phyloP scores from a whole-genome alignment of 139 green algal genomes.

The Nannochloris sp. region DNA sequence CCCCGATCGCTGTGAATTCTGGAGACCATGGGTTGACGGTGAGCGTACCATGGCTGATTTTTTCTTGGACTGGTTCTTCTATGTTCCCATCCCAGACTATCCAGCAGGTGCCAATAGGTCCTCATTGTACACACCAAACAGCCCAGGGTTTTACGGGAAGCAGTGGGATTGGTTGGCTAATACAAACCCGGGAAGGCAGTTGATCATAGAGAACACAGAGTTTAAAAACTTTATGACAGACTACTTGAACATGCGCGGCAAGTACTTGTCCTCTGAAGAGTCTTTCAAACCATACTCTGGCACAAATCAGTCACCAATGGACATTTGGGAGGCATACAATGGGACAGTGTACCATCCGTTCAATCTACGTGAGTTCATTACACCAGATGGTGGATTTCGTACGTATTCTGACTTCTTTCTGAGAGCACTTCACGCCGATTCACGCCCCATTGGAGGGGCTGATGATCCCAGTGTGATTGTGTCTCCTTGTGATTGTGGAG shows the following conservation, averaged over 20 bases:
- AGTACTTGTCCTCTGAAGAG: constrained; percentile 2
- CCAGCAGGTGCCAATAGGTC: constrained; percentile 1
- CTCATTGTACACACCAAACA: background rate
- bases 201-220: background rate
- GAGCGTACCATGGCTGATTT: constrained; percentile 1
- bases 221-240: constrained; percentile 3
- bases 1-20: background rate
- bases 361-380: background rate
- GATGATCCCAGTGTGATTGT: constrained; percentile 2
- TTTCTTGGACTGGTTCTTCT: constrained; percentile 5
- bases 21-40: constrained; percentile 1
- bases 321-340: background rate
- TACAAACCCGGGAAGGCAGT: constrained; percentile 3
- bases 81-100: constrained; percentile 1
- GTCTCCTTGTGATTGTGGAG: constrained; percentile 4
- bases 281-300: constrained; percentile 2
- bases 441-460: constrained; percentile 1
- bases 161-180: background rate
- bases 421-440: background rate
- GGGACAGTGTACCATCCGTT: background rate
- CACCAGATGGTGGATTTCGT: constrained; percentile 1
- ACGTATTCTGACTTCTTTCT: constrained; percentile 4
- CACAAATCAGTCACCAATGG: constrained; percentile 3
- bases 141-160: background rate
- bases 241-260: constrained; percentile 1